Percentiles rank a stretch among this genome's conserved stretches.
These are phyloP conservation scores for Thermochaetoides thermophila DNA, from an alignment of 495 filamentous ascomycete genomes.

Conservation along the genomic window DNA sequence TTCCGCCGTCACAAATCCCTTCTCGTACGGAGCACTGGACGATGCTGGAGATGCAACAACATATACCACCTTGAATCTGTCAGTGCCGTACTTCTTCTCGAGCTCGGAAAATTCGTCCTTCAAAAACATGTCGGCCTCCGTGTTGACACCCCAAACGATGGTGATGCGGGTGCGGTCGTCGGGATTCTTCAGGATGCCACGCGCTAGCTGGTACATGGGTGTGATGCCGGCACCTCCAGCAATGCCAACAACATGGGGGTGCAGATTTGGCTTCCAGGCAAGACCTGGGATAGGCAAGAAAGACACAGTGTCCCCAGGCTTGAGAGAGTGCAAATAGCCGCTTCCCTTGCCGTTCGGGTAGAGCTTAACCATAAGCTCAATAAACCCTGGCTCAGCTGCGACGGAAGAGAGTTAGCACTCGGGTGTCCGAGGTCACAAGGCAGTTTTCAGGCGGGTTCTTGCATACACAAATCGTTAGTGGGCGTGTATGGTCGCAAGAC, in stretches of 20 bases:
- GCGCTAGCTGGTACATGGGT: conserved; percentile 45
- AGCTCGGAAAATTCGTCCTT: conserved; percentile 37
- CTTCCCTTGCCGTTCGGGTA: conserved; percentile 51
- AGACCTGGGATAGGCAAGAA: conserved; percentile 38
- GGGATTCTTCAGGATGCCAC: conserved; percentile 47
- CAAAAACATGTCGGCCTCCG: conserved; percentile 46
- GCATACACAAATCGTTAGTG: conserved; percentile 36
- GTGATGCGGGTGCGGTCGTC: conserved; percentile 46
- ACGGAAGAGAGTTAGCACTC: too few relatives aligned
- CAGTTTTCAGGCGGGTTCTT: neutral
- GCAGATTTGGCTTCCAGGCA: conserved; percentile 40
- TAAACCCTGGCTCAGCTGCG: conserved; percentile 36
- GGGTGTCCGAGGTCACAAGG: too few relatives aligned
- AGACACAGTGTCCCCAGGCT: conserved; percentile 42
- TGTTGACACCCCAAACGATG: conserved; percentile 51
- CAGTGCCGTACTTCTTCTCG: conserved; percentile 37
- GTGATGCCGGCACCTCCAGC: conserved; percentile 52
- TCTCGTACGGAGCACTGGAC: conserved; percentile 31
- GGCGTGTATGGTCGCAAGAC: conserved; percentile 47
- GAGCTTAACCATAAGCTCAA: conserved; percentile 48
- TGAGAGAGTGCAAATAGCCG: conserved; percentile 43
- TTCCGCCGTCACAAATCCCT: conserved; percentile 43
- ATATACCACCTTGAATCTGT: conserved; percentile 44
- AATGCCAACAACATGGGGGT: conserved; percentile 40
- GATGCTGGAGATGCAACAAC: too few relatives aligned